Conservation (phyloP, 2,329 filamentous ascomycete species). For the Colletotrichum ledebouriae region DNA sequence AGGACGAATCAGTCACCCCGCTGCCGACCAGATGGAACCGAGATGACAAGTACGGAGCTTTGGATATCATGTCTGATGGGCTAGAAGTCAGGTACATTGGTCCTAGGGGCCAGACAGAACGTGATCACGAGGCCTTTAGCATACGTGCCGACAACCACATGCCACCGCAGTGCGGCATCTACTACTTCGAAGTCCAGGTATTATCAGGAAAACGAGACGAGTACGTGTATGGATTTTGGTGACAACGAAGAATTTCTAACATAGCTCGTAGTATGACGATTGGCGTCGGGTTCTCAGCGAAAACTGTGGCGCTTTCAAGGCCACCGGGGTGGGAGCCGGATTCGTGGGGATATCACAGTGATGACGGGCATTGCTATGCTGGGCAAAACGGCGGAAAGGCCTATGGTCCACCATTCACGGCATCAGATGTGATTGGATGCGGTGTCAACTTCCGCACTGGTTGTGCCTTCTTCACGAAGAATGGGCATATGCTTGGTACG, state of each 20-base stretch:
- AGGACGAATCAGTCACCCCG: slow-evolving; percentile 71
- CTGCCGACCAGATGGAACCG: slow-evolving; percentile 88
- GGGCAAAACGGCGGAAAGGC: slow-evolving; percentile 68
- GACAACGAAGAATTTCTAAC: slow-evolving; percentile 3
- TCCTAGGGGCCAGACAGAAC: slow-evolving; percentile 61
- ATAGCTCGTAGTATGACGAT: slow-evolving; percentile 65
- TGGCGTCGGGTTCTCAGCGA: slow-evolving; percentile 72
- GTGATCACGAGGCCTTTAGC: slow-evolving; percentile 81
- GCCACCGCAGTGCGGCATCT: slow-evolving; percentile 90
- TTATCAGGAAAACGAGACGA: slow-evolving; percentile 66
- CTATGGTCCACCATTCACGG: slow-evolving; percentile 69
- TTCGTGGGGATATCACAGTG: slow-evolving; percentile 78
- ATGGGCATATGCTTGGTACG: slow-evolving; percentile 69
- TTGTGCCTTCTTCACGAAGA: slow-evolving; percentile 78
- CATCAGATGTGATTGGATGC: slow-evolving; percentile 73
- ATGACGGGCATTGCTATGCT: slow-evolving; percentile 74
- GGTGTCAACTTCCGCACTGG: slow-evolving; percentile 75
- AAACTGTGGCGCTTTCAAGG: slow-evolving; percentile 65
- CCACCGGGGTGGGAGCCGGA: slow-evolving; percentile 77
- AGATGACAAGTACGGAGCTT: slow-evolving; percentile 77
- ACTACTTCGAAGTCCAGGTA: slow-evolving; percentile 85
- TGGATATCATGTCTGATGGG: slow-evolving; percentile 83
- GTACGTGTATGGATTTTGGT: slow-evolving; percentile 55
- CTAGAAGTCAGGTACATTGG: slow-evolving; percentile 75
- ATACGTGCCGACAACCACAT: slow-evolving; percentile 89